A percentile compares a stretch with the other conserved stretches of the same genome.
phyloP scores from a whole-genome alignment of 306 rosid genomes.

The Quercus robur region DNA sequence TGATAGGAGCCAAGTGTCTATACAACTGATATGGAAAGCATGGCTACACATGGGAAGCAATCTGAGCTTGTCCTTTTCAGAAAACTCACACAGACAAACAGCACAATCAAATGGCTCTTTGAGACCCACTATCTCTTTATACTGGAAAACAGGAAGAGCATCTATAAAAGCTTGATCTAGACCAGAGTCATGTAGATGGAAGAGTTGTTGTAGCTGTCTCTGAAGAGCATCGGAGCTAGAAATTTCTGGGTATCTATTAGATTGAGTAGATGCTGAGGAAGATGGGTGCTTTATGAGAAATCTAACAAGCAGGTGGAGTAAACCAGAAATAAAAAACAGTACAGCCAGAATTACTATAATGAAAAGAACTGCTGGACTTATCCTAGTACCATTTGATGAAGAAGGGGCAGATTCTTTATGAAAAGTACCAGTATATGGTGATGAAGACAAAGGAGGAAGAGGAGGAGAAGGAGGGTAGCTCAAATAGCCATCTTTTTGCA shows the following conservation, averaged over 20 bases:
- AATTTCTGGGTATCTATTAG: slow-evolving; percentile 66
- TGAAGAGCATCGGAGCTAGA: slow-evolving; percentile 87
- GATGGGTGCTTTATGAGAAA: slow-evolving; percentile 84
- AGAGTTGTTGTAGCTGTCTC: slow-evolving; percentile 93
- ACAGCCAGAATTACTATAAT: slow-evolving; percentile 91
- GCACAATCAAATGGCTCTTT: slow-evolving; percentile 96
- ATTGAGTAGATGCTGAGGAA: slow-evolving; percentile 52
- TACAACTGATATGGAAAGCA: slow-evolving; percentile 89
- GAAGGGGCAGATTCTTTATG: slow-evolving; percentile 43
- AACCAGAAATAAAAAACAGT: slow-evolving; percentile 85
- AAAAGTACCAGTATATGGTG: slow-evolving; percentile 40
- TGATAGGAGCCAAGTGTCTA: slow-evolving; percentile 94
- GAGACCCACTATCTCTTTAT: slow-evolving; percentile 80
- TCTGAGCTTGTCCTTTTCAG: slow-evolving; percentile 84
- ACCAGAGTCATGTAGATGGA: slow-evolving; percentile 95
- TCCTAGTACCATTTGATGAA: slow-evolving; percentile 69
- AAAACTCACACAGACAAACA: slow-evolving; percentile 85
- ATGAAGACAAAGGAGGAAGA: slow-evolving; percentile 33
- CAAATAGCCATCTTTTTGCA: slow-evolving; percentile 69
- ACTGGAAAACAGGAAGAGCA: slow-evolving; percentile 96
- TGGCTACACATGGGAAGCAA: slow-evolving; percentile 94
- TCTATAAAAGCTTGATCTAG: slow-evolving; percentile 95
- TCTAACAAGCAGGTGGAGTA: slow-evolving; percentile 93
- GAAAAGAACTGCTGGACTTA: slow-evolving; percentile 95
- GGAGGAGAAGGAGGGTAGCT: slow-evolving; percentile 73